phyloP scores from a whole-genome alignment of 2,329 filamentous ascomycete genomes.

The Phyllosticta citriasiana region DNA sequence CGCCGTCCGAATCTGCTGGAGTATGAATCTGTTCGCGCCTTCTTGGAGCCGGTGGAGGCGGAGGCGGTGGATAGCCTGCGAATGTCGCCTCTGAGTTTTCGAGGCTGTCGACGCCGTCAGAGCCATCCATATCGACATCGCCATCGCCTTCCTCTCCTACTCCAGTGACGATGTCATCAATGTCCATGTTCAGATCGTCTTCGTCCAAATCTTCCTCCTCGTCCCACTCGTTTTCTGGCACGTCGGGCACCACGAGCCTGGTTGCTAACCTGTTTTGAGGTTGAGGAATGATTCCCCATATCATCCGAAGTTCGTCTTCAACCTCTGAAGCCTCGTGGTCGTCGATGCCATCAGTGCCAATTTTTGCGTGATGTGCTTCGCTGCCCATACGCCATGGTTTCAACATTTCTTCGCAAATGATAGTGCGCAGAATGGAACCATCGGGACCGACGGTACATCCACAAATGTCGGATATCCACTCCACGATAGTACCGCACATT shows the following conservation, averaged over 20 bases:
- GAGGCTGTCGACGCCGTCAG: constrained; percentile 51
- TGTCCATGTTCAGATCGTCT: constrained; percentile 40
- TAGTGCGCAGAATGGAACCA: constrained; percentile 64
- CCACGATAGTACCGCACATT: constrained; percentile 96
- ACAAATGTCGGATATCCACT: constrained; percentile 89
- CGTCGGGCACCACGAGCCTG: constrained; percentile 28
- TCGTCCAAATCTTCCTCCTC: constrained; percentile 35
- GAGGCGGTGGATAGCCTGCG: constrained; percentile 61
- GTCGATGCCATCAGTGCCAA: constrained; percentile 70
- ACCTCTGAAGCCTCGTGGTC: constrained; percentile 62
- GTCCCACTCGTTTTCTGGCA: constrained; percentile 40
- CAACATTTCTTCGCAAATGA: constrained; percentile 85
- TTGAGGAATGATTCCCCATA: constrained; percentile 12
- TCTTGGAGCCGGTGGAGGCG: constrained; percentile 34
- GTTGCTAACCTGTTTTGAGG: not conserved
- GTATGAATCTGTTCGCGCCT: constrained; percentile 53
- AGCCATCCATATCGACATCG: constrained; percentile 41
- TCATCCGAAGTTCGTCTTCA: constrained; percentile 30
- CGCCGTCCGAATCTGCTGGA: constrained; percentile 63
- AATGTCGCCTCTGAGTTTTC: constrained; percentile 70
- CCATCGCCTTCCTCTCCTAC: constrained; percentile 36
- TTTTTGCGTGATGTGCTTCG: constrained; percentile 64
- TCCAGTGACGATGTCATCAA: constrained; percentile 25
- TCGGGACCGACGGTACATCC: constrained; percentile 79
- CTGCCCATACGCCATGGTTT: constrained; percentile 82